Conservation (phyloP, 208 protist genomes). For the Leishmania guyanensis region DNA sequence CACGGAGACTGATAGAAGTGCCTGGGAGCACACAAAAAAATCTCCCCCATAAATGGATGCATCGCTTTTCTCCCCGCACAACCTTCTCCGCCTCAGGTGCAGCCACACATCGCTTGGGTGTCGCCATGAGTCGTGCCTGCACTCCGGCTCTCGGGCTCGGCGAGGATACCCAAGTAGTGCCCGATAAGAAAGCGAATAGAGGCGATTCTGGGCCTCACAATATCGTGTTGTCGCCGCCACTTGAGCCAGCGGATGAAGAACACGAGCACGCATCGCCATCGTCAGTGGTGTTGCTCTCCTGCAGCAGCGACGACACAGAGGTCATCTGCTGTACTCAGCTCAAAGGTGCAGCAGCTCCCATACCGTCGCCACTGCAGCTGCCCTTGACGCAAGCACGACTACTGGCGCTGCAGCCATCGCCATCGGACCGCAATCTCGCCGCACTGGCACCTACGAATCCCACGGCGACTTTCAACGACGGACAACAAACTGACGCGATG, state of each 20-base stretch:
- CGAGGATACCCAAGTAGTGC: too few species aligned
- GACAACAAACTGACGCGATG: neutral
- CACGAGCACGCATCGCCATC: neutral
- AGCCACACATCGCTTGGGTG: neutral
- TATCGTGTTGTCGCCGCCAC: neutral
- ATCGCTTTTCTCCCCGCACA: neutral
- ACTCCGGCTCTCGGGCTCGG: constrained; percentile 6
- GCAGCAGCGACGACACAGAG: neutral
- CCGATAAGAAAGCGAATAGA: too few species aligned
- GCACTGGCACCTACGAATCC: neutral
- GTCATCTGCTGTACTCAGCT: neutral
- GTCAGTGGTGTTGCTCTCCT: neutral
- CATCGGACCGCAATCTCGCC: neutral
- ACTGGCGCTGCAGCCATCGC: neutral
- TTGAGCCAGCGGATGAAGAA: neutral
- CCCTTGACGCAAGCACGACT: neutral
- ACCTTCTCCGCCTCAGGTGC: neutral
- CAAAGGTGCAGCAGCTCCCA: neutral
- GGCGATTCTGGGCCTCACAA: too few species aligned
- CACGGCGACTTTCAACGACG: neutral
- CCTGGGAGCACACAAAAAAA: too few species aligned
- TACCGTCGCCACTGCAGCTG: neutral
- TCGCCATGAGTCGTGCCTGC: constrained; percentile 13
- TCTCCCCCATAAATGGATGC: too few species aligned
- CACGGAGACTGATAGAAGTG: too few species aligned